Percentiles rank a stretch among this genome's conserved stretches.
phyloP scores from a whole-genome alignment of 176 grass and related monocot species.

The Triticum timopheevii region DNA sequence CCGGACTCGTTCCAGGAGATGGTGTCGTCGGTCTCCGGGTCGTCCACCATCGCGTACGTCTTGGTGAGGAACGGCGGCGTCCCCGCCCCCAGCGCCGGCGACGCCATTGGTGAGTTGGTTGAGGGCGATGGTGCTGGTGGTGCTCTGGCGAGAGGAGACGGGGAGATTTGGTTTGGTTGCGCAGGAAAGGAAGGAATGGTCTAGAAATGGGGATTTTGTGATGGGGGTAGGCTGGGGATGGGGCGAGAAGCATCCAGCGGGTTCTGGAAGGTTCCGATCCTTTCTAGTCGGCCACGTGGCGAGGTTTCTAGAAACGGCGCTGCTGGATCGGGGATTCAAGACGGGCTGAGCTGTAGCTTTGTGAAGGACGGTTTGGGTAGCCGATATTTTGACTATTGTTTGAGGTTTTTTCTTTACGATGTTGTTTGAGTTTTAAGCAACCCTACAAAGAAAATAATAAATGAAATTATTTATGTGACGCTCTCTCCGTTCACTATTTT shows the following conservation, averaged over 20 bases:
- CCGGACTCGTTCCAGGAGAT: conserved; percentile 74
- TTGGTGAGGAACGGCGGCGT: conserved; percentile 74
- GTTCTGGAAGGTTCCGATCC: conserved; percentile 54
- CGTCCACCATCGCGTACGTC: conserved; percentile 68
- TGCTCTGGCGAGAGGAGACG: not conserved
- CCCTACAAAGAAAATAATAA: too few species aligned
- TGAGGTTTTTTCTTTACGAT: too few species aligned
- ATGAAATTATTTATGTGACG: too few species aligned
- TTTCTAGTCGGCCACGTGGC: conserved; percentile 17
- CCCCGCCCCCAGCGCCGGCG: conserved; percentile 23
- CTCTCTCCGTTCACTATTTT: too few species aligned
- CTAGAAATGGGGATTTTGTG: conserved; percentile 27
- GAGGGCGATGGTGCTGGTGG: not conserved
- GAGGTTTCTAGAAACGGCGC: conserved; percentile 35
- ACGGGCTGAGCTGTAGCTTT: conserved; percentile 8
- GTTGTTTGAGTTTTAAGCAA: too few species aligned
- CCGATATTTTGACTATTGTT: too few species aligned
- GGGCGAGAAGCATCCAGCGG: conserved; percentile 48
- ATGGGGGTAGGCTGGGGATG: conserved; percentile 11
- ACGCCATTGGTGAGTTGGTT: conserved; percentile 34
- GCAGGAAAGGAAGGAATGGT: conserved; percentile 1
- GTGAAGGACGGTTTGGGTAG: not conserved
- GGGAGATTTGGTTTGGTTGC: conserved; percentile 9
- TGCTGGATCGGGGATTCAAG: not conserved
- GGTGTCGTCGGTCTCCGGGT: conserved; percentile 46